These are phyloP conservation scores for Gardenia jasminoides DNA, from an alignment of 257 asterid species.

Conservation along the genomic window DNA sequence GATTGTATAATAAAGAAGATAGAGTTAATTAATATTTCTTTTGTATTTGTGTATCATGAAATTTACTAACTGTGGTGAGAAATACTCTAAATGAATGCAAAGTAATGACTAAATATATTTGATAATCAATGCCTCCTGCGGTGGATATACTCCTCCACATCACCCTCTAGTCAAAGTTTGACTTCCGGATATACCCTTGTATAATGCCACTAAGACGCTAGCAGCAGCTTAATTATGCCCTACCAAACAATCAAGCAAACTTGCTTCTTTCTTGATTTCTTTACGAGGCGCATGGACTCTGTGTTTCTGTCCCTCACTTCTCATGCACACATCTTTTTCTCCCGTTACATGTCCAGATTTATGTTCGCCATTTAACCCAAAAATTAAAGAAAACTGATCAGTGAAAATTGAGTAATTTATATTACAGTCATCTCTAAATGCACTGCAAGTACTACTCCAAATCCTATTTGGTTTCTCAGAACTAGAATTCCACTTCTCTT, in stretches of 20 bases:
- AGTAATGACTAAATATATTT: not conserved
- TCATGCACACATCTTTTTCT: constrained; percentile 1
- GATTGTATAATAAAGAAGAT: too few relatives aligned
- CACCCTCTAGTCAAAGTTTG: constrained; percentile 23
- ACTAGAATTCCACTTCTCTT: not conserved
- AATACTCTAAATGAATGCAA: not conserved
- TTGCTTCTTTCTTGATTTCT: not conserved
- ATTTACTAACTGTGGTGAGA: too few relatives aligned
- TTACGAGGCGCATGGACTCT: constrained; percentile 29
- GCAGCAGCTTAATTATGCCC: not conserved
- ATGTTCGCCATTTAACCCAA: not conserved
- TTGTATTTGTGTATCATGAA: too few relatives aligned
- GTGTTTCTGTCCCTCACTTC: not conserved
- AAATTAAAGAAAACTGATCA: not conserved
- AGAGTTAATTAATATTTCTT: too few relatives aligned
- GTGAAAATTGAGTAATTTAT: not conserved
- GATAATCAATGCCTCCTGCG: not conserved
- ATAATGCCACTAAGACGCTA: constrained; percentile 12
- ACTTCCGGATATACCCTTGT: constrained; percentile 2
- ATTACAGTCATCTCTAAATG: not conserved
- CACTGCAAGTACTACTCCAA: not conserved
- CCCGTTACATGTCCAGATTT: not conserved
- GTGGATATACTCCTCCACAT: constrained; percentile 10
- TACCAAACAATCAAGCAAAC: too few relatives aligned
- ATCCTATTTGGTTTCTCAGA: not conserved